phyloP scores from a whole-genome alignment of 139 green algal species.

The Chlamydomonas sp. region DNA sequence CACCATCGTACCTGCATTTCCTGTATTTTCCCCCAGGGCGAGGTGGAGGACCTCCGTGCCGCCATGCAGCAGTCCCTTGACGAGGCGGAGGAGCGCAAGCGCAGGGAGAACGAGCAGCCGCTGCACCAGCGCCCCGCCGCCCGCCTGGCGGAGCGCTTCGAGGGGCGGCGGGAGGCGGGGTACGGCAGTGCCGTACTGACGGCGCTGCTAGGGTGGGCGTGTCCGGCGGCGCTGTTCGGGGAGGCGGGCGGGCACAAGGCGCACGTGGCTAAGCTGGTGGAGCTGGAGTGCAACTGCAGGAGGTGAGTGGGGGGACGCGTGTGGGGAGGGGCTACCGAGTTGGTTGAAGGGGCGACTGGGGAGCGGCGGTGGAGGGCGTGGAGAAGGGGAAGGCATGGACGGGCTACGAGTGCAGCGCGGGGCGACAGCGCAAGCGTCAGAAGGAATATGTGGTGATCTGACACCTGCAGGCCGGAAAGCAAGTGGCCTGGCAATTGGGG shows the following conservation, averaged over 20 bases:
- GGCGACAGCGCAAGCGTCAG: no score
- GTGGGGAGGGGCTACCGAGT: no score
- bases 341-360: no score
- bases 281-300: conserved; percentile 27
- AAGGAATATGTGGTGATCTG: no score
- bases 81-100: not conserved
- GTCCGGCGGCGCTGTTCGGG: conserved; percentile 2
- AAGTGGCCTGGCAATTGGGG: no score
- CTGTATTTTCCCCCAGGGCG: not conserved
- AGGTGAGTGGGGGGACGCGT: not conserved
- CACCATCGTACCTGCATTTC: no score
- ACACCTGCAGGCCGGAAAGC: no score
- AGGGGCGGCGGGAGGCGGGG: not conserved
- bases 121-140: not conserved
- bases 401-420: no score
- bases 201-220: not conserved
- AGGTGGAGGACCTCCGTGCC: not conserved
- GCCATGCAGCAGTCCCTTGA: conserved; percentile 22
- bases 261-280: conserved; percentile 10
- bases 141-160: not conserved
- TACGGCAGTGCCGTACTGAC: not conserved
- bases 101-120: conserved; percentile 4
- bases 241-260: not conserved
- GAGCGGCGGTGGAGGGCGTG: no score
- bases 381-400: no score